Base-by-base conservation (phyloP, 1,284 basidiomycete genomes). In the Meripilus lineatus region DNA sequence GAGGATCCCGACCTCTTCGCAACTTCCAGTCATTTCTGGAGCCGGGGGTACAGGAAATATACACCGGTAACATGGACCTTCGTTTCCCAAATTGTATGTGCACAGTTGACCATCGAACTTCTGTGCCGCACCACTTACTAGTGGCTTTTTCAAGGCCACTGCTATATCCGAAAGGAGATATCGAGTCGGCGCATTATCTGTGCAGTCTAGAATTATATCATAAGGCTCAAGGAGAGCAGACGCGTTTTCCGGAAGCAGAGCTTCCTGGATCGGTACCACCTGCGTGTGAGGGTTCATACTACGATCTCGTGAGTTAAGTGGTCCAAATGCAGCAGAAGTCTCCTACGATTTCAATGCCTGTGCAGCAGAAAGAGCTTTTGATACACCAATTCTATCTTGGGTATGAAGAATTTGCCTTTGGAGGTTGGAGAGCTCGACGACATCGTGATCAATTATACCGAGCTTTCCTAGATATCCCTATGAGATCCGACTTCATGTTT, bases 51-150 rank as follows among this genome's bases (percentile, higher is more conserved):
- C 74, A 0, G 95, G 94, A 64, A 95, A 98, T 22, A 99, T 67
- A 59, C 96, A 99, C 3, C 96, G 77, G 65, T 97, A 97, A 64
- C 96, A 99, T 0, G 94, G 93, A 1, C 93, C 87, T 13, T 75
- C 64, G 17, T 69, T 61, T 18, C 69, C 72, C 4, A 83, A 63
- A 56, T 88, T 88, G 63, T 93, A 95, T 2, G 83, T 75, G 49
- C 84, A 86, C 34, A 98, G 76, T 59, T 98, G 94, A 0, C 96
- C 96, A 45, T 96, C 91, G 46, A 82, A 85, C 40, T 87, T 81
- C 55, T 98, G 90, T 0, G 95, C 95, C 1, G 94, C 96, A 3
- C 93, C 96, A 44, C 87, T 91, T 25, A 99, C 85, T 23, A 99
- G 81, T 3, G 92, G 88, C 38, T 84, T 84, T 4, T 68, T 65